Percentiles rank a stretch among this genome's conserved stretches.
Conservation (phyloP, 1,284 basidiomycete species). For the Malassezia equina region DNA sequence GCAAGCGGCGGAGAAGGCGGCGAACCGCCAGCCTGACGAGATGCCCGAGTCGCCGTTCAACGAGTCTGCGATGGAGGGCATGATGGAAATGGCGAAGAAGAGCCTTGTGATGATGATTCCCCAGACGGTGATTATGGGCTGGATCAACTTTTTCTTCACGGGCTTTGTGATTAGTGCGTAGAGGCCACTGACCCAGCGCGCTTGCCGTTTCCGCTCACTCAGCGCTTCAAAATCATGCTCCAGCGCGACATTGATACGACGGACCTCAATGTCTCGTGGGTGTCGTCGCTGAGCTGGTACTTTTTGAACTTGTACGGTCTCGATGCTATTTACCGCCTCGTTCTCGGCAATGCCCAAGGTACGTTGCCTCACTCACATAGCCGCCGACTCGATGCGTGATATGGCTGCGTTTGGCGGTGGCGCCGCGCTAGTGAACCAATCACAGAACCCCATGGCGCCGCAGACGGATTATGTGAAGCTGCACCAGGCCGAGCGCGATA, state of each 20-base stretch:
- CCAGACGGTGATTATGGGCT: constrained; percentile 93
- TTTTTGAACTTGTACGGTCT: constrained; percentile 97
- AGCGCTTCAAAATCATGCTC: constrained; percentile 97
- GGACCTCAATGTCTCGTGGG: constrained; percentile 97
- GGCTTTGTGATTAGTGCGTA: constrained; percentile 70
- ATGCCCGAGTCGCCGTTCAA: constrained; percentile 50
- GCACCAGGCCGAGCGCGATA: constrained; percentile 83
- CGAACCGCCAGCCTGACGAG: constrained; percentile 17
- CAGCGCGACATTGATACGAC: constrained; percentile 89
- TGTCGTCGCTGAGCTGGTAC: constrained; percentile 97
- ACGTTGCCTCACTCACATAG: constrained; percentile 44
- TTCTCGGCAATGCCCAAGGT: constrained; percentile 87
- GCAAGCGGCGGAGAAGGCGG: neutral
- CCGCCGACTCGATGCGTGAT: constrained; percentile 46
- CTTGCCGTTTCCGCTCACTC: constrained; percentile 88
- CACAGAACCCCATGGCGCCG: constrained; percentile 21
- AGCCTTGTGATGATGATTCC: constrained; percentile 65
- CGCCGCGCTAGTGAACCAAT: constrained; percentile 18
- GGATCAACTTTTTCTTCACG: constrained; percentile 99
- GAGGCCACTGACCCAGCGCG: constrained; percentile 54
- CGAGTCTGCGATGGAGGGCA: constrained; percentile 78
- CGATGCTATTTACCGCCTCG: constrained; percentile 84
- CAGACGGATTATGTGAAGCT: constrained; percentile 74
- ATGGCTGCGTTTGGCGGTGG: constrained; percentile 39
- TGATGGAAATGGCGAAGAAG: constrained; percentile 99